Evolutionary conservation across 2,329 filamentous ascomycete species (phyloP).

Genomic region (Colletotrichum melonis): DNA sequence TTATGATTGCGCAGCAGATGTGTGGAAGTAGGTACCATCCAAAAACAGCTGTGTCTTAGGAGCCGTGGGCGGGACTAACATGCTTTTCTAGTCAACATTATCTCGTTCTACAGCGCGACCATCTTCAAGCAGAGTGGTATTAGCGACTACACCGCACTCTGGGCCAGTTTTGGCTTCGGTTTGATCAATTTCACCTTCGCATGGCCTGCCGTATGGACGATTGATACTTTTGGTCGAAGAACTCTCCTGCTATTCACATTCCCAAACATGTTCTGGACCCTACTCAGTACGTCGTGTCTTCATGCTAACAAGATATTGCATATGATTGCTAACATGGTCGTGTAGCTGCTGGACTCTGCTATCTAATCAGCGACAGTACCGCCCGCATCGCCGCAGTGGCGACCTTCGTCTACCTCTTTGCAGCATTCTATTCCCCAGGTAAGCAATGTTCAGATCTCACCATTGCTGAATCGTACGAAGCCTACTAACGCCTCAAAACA

Average conservation of each 20-base stretch:
- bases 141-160: conserved; percentile 50
- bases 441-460: neutral
- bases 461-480: fast-evolving
- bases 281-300: conserved; percentile 49
- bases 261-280: conserved; percentile 73
- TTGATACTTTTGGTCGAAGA: conserved; percentile 74
- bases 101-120: conserved; percentile 60
- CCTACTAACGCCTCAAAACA: neutral
- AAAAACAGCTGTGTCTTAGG: too few species aligned
- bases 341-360: conserved; percentile 52
- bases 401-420: conserved; percentile 74
- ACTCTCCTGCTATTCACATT: conserved; percentile 73
- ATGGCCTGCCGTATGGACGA: conserved; percentile 74
- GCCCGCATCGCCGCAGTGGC: conserved; percentile 66
- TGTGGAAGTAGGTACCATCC: conserved; percentile 56
- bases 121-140: conserved; percentile 58
- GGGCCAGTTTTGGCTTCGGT: conserved; percentile 57
- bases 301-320: neutral
- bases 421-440: conserved; percentile 73
- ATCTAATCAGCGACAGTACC: conserved; percentile 48
- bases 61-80: too few species aligned
- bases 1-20: conserved; percentile 76
- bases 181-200: conserved; percentile 74
- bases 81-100: conserved; percentile 54
- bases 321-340: neutral